Base-by-base conservation (phyloP, 2,329 filamentous ascomycete genomes). In the Pestalotiopsis sp. region DNA sequence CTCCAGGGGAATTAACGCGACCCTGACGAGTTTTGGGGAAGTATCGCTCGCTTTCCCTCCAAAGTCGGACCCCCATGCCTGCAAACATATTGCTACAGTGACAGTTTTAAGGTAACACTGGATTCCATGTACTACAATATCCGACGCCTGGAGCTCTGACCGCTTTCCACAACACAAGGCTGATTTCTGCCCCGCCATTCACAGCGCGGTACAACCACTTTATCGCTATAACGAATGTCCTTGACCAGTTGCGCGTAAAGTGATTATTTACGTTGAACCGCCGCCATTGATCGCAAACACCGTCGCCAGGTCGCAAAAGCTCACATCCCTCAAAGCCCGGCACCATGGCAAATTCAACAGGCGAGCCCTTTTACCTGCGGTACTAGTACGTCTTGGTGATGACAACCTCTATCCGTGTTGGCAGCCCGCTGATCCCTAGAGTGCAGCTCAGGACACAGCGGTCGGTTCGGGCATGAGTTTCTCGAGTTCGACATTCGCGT, bases 381-480 rank as follows among this genome's bases (percentile, higher is more conserved):
- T 99, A 99, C 87, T 99, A 99, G 95, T 98, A 89, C 80, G 92
- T 80, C 45, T 73, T 67, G 31, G 31, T 36, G 31, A 36, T 36
- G 7, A 63, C 68, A 62, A 62, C 12, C 23, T 39, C 38, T 36
- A 27, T 49, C 23, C 27, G 3, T 20, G 9, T 66, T 45, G 13
- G 13, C 38, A 17, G 14, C 5, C 41, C 36, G 38, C 62, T 23
- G 12, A n/a, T 36, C 20, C 27, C 38, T 23, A 13, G 36, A 17
- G 14, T n/a, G 23, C 79, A 98, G 95, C 86, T 98, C 96, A 74
- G 96, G 96, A 77, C 96, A 99, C 82, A 96, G 94, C 82, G 96
- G 96, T 77, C 93, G 95, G 73, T 98, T 98, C 81, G 96, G 96
- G 72, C 96, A 99, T 83, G 96, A 99, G 82, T 99, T 99, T 79